phyloP scores from a whole-genome alignment of 306 rosid genomes.

The Cajanus cajan region DNA sequence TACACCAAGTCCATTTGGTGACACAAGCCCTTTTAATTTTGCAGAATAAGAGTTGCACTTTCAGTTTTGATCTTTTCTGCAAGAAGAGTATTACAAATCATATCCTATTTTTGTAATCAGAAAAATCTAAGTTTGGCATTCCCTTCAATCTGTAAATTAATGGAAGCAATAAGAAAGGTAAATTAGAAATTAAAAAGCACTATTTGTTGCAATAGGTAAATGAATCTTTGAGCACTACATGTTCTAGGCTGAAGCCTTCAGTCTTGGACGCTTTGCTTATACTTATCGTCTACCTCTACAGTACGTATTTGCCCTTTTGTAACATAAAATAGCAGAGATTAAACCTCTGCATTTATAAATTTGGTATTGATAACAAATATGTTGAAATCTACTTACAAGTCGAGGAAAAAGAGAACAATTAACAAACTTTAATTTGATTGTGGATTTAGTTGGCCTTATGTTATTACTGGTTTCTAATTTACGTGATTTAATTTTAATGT shows the following conservation, averaged over 20 bases:
- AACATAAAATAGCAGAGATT: neutral
- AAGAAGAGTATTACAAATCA: neutral
- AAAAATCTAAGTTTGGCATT: neutral
- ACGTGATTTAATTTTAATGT: too few relatives aligned
- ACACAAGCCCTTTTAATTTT: constrained; percentile 51
- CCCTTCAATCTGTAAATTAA: neutral
- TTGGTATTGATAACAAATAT: neutral
- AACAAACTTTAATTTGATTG: neutral
- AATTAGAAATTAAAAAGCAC: neutral
- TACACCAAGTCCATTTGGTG: constrained; percentile 42
- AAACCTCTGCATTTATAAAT: neutral
- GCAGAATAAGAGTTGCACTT: neutral
- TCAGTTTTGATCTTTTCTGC: neutral
- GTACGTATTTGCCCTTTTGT: neutral
- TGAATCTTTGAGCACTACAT: neutral
- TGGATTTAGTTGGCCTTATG: neutral
- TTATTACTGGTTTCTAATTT: neutral
- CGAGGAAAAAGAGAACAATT: neutral
- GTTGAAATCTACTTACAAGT: neutral
- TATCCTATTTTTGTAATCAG: neutral
- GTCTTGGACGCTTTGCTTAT: neutral
- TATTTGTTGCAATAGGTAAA: neutral
- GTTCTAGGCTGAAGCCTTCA: neutral
- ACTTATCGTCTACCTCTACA: neutral
- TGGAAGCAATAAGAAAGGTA: neutral